Conservation (phyloP, 345 rosid genomes). For the Acer yangbiense region DNA sequence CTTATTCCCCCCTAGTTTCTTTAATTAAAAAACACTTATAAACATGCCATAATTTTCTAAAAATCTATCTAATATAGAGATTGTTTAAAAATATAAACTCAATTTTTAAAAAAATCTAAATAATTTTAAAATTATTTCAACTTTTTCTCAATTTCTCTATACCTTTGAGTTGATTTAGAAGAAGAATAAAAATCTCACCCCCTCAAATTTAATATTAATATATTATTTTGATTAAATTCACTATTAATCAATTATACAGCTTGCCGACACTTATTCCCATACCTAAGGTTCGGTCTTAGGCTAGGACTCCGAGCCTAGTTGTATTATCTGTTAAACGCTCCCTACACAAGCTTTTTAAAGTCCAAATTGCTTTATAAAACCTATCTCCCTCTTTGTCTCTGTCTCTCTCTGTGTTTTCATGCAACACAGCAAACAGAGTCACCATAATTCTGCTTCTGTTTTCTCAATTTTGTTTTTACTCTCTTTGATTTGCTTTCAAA, state of each 20-base stretch:
- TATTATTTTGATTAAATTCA: no score
- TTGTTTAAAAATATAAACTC: no score
- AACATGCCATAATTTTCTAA: no score
- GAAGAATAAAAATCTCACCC: background rate
- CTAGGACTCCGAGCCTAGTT: background rate
- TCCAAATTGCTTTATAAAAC: background rate
- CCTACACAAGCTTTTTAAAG: background rate
- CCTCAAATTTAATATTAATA: background rate
- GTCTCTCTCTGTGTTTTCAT: conserved; percentile 6
- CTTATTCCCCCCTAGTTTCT: no score
- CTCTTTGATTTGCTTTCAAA: background rate
- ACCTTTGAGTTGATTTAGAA: background rate
- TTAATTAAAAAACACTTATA: no score
- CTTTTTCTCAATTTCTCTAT: background rate
- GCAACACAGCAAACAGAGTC: background rate
- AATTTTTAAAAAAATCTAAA: no score
- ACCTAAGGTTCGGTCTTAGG: background rate
- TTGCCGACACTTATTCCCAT: conserved; percentile 17
- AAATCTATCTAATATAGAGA: no score
- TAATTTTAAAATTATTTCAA: no score
- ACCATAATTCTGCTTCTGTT: background rate
- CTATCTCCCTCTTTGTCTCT: background rate
- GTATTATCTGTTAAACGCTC: background rate
- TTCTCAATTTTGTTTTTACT: background rate
- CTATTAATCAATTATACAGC: background rate